Conservation (phyloP, 1,284 basidiomycete species). For the Omphalotus olearius region DNA sequence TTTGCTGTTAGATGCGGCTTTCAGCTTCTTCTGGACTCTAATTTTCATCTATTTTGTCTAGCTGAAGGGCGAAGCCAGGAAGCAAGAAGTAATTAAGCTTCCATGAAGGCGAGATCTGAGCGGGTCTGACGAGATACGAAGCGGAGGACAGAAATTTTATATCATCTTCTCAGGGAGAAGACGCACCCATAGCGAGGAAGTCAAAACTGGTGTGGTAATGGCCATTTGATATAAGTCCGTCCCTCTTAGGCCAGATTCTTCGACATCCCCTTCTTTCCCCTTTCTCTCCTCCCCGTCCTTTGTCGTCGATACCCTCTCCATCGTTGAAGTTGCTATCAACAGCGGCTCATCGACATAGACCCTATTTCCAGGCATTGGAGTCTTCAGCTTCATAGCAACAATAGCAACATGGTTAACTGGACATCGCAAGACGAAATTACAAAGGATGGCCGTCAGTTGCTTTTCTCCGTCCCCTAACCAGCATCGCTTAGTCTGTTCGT, state of each 20-base stretch:
- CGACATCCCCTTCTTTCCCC: constrained; percentile 14
- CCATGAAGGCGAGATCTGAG: no score
- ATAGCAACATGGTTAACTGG: constrained; percentile 22
- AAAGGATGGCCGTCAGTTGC: constrained; percentile 16
- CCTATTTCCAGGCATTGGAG: no score
- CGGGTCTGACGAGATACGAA: neutral
- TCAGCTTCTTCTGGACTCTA: neutral
- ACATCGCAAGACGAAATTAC: constrained; percentile 17
- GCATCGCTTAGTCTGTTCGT: constrained; percentile 12
- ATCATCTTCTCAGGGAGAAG: constrained; percentile 13
- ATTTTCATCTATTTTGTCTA: neutral
- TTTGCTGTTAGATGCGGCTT: neutral
- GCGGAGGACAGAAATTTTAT: neutral
- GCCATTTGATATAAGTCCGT: constrained; percentile 5
- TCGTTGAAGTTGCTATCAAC: neutral
- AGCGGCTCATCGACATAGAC: neutral
- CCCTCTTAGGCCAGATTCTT: constrained; percentile 17
- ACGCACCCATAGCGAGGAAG: neutral
- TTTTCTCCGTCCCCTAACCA: constrained; percentile 30
- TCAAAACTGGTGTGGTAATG: constrained; percentile 1
- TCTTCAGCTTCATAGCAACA: no score
- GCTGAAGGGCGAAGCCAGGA: neutral
- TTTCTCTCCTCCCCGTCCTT: constrained; percentile 15
- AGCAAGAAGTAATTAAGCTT: neutral
- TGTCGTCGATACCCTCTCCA: constrained; percentile 6